Base-by-base conservation (phyloP, 371 early-diverging fungal genomes). In the Mucor circinelloides region DNA sequence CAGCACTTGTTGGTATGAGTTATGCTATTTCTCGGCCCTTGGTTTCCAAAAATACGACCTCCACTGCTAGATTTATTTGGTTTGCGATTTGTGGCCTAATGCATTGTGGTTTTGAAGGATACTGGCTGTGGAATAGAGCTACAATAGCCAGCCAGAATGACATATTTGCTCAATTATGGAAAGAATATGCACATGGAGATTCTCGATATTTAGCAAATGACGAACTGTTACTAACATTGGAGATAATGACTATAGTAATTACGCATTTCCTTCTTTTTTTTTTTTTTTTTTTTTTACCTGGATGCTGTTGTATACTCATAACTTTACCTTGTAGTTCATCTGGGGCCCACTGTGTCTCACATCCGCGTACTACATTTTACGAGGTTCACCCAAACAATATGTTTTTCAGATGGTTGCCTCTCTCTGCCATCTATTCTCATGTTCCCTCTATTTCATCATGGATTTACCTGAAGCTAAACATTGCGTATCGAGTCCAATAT, bases 111-210 rank as follows among this genome's bases (percentile, higher is more conserved):
- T 86, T 96, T n/a, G 97, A 97, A 79, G 91, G 93, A 0, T 96
- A 95, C 79, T 96, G 92, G 85, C 82, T 91, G 31, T 78, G 75
- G 58, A 82, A 88, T 77, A 83, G 88, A 68, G 38, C 59, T 12
- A 80, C 81, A 6, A 75, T 97, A 25, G 89, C 93, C 0, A 85
- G 87, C 13, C 86, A 91, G 70, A 75, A 80, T 48, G 76, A 74
- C 31, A 62, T 92, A 2, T 58, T 95, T 46, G 94, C 88, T n/a
- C 89, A 95, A 65, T 66, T 94, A 61, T 97, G 96, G 95, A 94
- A 95, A 80, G 97, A 97, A 79, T 97, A 97, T 74, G 80, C 95
- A 1, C 83, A 88, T 69, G 85, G 89, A 10, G 97, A 97, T 75
- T 95, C 95, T 12, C 81, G 97, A 28, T 97, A 97, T 73, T 77